A percentile compares a stretch with the other conserved stretches of the same genome.
Evolutionary conservation across 1,139 yeast species (phyloP).

Genomic region (Saccharomyces hybrid): DNA sequence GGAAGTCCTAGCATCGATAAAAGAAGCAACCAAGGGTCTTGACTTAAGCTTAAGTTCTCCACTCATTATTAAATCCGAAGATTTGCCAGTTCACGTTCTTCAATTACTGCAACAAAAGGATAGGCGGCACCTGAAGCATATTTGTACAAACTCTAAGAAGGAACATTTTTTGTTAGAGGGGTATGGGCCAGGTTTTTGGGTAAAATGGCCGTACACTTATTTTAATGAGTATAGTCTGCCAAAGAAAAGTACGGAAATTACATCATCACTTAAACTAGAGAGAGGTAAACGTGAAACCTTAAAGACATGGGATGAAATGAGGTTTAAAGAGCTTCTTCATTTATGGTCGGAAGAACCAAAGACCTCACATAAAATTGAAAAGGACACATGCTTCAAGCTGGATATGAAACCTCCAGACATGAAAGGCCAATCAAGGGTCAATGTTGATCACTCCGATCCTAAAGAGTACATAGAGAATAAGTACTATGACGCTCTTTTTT

Average conservation of each 20-base stretch:
- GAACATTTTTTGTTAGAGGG: constrained; percentile 12
- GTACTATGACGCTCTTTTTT: constrained; percentile 25
- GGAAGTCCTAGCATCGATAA: constrained; percentile 13
- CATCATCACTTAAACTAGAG: background rate
- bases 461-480: constrained; percentile 17
- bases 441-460: constrained; percentile 11
- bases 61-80: constrained; percentile 5
- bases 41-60: constrained; percentile 6
- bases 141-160: constrained; percentile 4
- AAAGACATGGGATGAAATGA: constrained; percentile 10
- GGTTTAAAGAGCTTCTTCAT: constrained; percentile 12
- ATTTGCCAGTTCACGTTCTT: constrained; percentile 7
- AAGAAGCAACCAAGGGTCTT: constrained; percentile 9
- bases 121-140: constrained; percentile 5
- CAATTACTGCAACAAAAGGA: background rate
- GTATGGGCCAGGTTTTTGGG: constrained; percentile 15
- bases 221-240: constrained; percentile 1
- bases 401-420: constrained; percentile 17
- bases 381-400: constrained; percentile 8
- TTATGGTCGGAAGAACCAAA: constrained; percentile 15
- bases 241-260: background rate
- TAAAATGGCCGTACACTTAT: constrained; percentile 9
- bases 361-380: background rate
- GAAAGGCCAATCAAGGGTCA: background rate
- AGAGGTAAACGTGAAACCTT: background rate